phyloP scores from a whole-genome alignment of 1,139 yeast genomes.

The Sugiyamaella xylanicola region DNA sequence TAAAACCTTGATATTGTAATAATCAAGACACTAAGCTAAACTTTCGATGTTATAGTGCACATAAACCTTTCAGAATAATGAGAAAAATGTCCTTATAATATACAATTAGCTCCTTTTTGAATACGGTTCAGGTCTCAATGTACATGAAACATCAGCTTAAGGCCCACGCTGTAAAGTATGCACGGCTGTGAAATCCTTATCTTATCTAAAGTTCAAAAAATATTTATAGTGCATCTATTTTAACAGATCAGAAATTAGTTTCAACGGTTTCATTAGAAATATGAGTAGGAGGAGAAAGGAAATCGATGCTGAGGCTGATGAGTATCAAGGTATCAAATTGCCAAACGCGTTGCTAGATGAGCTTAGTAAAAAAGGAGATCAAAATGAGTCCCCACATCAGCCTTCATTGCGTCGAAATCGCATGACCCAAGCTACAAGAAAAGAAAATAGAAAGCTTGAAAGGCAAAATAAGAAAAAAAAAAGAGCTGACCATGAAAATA shows the following conservation, averaged over 20 bases:
- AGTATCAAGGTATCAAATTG: slow-evolving; percentile 47
- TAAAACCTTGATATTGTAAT: no score
- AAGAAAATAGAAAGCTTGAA: slow-evolving; percentile 60
- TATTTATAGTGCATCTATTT: background rate
- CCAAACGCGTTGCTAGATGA: slow-evolving; percentile 72
- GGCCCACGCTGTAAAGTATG: background rate
- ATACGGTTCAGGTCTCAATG: background rate
- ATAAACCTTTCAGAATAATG: background rate
- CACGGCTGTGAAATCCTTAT: slow-evolving; percentile 13
- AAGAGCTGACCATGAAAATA: no score
- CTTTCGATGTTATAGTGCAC: no score
- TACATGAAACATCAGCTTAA: slow-evolving; percentile 9
- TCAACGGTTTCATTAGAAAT: background rate
- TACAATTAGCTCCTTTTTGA: no score
- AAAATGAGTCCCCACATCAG: slow-evolving; percentile 38
- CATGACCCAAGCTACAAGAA: slow-evolving; percentile 47
- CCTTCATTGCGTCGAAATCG: slow-evolving; percentile 38
- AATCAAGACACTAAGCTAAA: no score
- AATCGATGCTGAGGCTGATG: slow-evolving; percentile 12
- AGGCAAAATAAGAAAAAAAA: slow-evolving; percentile 50
- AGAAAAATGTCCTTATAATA: no score
- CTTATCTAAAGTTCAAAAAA: slow-evolving; percentile 13
- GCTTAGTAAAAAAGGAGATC: slow-evolving; percentile 53
- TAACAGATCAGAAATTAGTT: no score
- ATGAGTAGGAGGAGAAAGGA: slow-evolving; percentile 3